Evolutionary conservation across 805 yeast genomes (phyloP).

Genomic region (Sugiyamaella floridensis): DNA sequence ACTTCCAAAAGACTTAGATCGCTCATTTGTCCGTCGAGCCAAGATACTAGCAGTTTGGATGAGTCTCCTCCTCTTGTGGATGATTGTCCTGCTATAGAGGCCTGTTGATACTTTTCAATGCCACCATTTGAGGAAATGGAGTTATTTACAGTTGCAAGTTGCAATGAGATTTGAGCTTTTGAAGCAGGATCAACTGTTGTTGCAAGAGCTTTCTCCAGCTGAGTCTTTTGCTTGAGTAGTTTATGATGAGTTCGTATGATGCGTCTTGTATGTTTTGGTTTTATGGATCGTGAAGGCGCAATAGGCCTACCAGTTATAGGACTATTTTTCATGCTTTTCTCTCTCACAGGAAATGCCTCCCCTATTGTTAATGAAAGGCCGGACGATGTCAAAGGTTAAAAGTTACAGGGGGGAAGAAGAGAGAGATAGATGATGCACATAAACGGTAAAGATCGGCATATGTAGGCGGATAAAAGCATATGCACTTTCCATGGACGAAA

Average conservation of each 20-base stretch:
- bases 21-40: slow-evolving; percentile 38
- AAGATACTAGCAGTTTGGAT: slow-evolving; percentile 67
- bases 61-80: slow-evolving; percentile 83
- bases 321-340: slow-evolving; percentile 18
- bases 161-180: slow-evolving; percentile 22
- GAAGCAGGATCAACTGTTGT: slow-evolving; percentile 18
- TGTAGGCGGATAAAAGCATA: background rate
- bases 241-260: slow-evolving; percentile 74
- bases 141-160: slow-evolving; percentile 49
- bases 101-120: slow-evolving; percentile 68
- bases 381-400: no score
- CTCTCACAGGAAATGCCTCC: no score
- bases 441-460: background rate
- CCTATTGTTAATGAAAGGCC: no score
- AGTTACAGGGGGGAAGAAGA: no score
- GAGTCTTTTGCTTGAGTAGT: slow-evolving; percentile 48
- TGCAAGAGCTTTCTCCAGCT: slow-evolving; percentile 11
- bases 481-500: background rate
- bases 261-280: slow-evolving; percentile 43
- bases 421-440: background rate
- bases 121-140: slow-evolving; percentile 70
- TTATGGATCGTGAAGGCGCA: slow-evolving; percentile 24
- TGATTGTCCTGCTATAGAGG: slow-evolving; percentile 81
- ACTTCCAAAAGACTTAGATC: slow-evolving; percentile 57
- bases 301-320: slow-evolving; percentile 32